Evolutionary conservation across 257 asterid species (phyloP).

Genomic region (Vinca minor): DNA sequence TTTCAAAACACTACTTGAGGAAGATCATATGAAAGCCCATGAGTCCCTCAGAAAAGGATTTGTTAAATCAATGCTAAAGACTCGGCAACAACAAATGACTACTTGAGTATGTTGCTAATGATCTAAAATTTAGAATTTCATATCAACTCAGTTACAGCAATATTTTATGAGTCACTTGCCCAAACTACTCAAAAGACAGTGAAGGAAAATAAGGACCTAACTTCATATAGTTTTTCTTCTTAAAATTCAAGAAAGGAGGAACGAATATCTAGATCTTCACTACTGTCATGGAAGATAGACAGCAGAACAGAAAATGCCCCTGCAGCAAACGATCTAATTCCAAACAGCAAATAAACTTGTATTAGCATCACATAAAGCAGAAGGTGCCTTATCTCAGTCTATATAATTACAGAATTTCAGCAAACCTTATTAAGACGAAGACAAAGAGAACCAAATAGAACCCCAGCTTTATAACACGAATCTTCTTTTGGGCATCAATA

Average conservation of each 20-base stretch:
- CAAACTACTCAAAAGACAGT: neutral
- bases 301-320: constrained; percentile 37
- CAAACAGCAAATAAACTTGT: constrained; percentile 22
- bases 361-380: constrained; percentile 19
- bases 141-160: neutral
- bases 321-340: constrained; percentile 30
- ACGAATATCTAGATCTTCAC: constrained; percentile 42
- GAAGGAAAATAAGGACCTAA: constrained; percentile 6
- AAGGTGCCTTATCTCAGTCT: neutral
- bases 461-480: constrained; percentile 59
- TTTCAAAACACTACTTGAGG: too few relatives aligned
- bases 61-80: neutral
- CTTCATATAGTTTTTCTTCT: constrained; percentile 18
- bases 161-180: neutral
- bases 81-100: neutral
- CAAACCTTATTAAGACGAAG: constrained; percentile 65
- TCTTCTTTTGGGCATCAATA: constrained; percentile 57
- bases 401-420: constrained; percentile 1
- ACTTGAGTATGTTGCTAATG: neutral
- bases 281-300: constrained; percentile 32
- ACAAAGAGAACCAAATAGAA: constrained; percentile 64
- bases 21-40: neutral
- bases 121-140: neutral
- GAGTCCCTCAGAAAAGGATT: neutral
- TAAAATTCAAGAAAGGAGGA: constrained; percentile 48